A percentile compares a stretch with the other conserved stretches of the same genome.
phyloP scores from a whole-genome alignment of 129 eudicot genomes.

The Scalesia atractyloides region DNA sequence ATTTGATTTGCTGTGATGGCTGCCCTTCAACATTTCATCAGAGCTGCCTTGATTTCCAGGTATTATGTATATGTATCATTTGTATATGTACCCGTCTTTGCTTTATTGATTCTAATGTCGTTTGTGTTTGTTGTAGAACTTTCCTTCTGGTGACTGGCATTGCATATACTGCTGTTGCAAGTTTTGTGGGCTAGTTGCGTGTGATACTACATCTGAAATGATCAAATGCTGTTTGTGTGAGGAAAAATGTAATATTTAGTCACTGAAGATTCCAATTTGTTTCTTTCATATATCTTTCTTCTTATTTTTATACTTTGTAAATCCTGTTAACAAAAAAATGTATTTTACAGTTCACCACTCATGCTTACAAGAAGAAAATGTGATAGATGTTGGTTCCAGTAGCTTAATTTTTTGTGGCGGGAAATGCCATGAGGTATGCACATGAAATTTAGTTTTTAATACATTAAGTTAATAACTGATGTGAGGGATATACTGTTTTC shows the following conservation, averaged over 20 bases:
- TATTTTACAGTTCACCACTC: slow-evolving; percentile 59
- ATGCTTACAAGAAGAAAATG: slow-evolving; percentile 48
- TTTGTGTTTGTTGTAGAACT: slow-evolving; percentile 44
- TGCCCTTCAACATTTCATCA: slow-evolving; percentile 97
- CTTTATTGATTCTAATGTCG: slow-evolving; percentile 10
- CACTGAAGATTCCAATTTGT: slow-evolving; percentile 3
- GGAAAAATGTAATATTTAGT: slow-evolving; percentile 59
- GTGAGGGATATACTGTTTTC: background rate
- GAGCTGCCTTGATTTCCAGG: slow-evolving; percentile 71
- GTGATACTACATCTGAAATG: slow-evolving; percentile 29
- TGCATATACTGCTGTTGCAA: slow-evolving; percentile 90
- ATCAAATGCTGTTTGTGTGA: slow-evolving; percentile 71
- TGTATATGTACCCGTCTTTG: background rate
- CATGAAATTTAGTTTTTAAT: background rate
- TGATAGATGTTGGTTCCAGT: slow-evolving; percentile 30
- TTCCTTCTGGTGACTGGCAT: slow-evolving; percentile 92
- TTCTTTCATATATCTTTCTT: background rate
- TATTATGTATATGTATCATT: slow-evolving; percentile 10
- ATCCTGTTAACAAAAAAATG: slow-evolving; percentile 17
- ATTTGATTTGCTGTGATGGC: slow-evolving; percentile 90
- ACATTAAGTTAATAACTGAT: too few relatives aligned
- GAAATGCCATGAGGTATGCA: slow-evolving; percentile 73
- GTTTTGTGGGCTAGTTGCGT: slow-evolving; percentile 60
- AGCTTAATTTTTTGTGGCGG: slow-evolving; percentile 63
- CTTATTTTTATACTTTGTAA: background rate